Conservation (phyloP, 139 green algal species). For the Volvox reticuliferus region DNA sequence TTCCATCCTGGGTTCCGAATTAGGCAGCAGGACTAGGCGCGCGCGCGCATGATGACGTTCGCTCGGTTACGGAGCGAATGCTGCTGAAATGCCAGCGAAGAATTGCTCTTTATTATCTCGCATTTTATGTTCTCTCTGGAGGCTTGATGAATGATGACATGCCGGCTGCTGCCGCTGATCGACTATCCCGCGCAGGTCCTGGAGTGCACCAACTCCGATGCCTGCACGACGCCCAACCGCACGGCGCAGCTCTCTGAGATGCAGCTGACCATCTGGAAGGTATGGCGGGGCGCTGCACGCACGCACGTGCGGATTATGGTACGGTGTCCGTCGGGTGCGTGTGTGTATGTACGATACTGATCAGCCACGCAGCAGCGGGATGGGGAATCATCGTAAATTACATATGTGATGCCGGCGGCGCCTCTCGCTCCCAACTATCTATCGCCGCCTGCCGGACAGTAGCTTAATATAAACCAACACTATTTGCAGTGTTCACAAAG, state of each 20-base stretch:
- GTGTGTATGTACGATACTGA: neutral
- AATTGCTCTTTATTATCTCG: neutral
- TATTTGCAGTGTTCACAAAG: too few relatives aligned
- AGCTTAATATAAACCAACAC: too few relatives aligned
- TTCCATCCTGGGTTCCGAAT: too few relatives aligned
- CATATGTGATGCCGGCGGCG: too few relatives aligned
- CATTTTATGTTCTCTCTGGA: neutral
- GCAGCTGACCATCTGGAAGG: neutral
- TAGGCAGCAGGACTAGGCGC: too few relatives aligned
- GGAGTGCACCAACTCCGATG: conserved; percentile 6
- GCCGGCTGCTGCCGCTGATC: neutral
- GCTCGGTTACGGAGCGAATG: neutral
- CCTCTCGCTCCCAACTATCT: too few relatives aligned
- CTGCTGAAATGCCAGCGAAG: neutral
- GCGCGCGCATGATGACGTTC: too few relatives aligned
- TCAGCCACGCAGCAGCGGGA: too few relatives aligned
- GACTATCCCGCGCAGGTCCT: neutral
- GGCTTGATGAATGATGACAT: neutral
- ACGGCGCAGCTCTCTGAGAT: neutral
- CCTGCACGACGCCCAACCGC: conserved; percentile 14
- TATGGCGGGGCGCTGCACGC: neutral
- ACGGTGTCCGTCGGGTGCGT: neutral
- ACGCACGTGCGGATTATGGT: neutral
- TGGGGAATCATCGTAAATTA: too few relatives aligned
- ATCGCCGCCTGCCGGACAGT: too few relatives aligned